Base-by-base conservation (phyloP, 1,284 basidiomycete genomes). In the Afroboletus lepidellus region DNA sequence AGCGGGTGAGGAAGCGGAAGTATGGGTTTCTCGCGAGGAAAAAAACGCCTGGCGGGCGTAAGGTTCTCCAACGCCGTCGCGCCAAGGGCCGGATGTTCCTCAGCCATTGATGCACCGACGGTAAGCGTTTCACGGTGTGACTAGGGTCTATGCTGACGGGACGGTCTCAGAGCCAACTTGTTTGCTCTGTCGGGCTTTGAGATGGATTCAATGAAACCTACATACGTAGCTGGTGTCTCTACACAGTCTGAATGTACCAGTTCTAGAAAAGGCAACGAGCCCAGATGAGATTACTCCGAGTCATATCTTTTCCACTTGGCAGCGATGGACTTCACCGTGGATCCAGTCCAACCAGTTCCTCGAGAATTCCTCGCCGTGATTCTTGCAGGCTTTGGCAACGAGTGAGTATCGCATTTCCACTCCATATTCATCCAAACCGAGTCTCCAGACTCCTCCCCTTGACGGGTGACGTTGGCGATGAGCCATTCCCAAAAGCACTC, bases 341-440 rank as follows among this genome's bases (percentile, higher is more conserved):
- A 79, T 51, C 75, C 77, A 53, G 67, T 75, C 46, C 77, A 77
- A 38, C 72, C 75, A 41, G 72, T 78, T 42, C 76, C 79, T 20
- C 64, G 69, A 13, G 92, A 95, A 69, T 95, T 95, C 67, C 79
- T 88, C 44, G 93, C 90, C 0, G 84, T 95, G 13, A 75, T 95
- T 36, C 77, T 95, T 6, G 88, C 90, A 24, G 93, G 93, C 23
- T 90, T 92, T 71, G 93, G 93, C 11, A 85, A 90, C 62, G 88
- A 90, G 93, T 92, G 69, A 67, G 82, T 37, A 33, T 21, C 39
- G 11, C 12, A 7, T 37, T 23, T 16, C 25, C 27, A 2, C 32
- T 27, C 1, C 37, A 4, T 47, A 9, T 9, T 5, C 21, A 4
- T 12, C 20, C 2, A 16, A 24, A 24, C 52, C 62, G 25, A 27